These are phyloP conservation scores for Mesostigma viride DNA, from an alignment of 139 green algal genomes.

Conservation along the genomic window DNA sequence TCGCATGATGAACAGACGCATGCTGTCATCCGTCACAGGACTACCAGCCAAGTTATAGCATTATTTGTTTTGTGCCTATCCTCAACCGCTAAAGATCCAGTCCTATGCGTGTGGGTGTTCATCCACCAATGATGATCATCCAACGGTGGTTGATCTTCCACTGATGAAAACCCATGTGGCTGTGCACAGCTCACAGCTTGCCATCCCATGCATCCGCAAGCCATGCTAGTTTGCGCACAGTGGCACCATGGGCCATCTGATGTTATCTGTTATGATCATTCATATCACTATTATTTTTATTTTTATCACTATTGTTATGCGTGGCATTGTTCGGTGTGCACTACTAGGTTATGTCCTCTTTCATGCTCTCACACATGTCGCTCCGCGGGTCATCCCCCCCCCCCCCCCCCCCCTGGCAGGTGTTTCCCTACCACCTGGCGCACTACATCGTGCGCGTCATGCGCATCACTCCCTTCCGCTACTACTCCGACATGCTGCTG, in stretches of 20 bases:
- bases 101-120: too few species aligned
- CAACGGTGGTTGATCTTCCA: too few species aligned
- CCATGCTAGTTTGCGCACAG: neutral
- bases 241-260: neutral
- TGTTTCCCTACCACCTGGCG: slow-evolving; percentile 83
- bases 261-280: neutral
- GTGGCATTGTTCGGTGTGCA: neutral
- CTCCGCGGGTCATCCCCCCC: neutral
- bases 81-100: too few species aligned
- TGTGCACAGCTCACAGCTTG: too few species aligned
- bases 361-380: neutral
- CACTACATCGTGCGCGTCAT: slow-evolving; percentile 71
- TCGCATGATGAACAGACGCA: too few species aligned
- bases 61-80: too few species aligned
- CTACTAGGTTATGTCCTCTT: neutral
- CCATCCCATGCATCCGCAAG: too few species aligned
- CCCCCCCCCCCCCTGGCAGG: too few species aligned
- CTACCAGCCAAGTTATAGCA: too few species aligned
- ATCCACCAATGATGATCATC: too few species aligned
- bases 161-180: too few species aligned
- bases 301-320: neutral
- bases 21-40: too few species aligned
- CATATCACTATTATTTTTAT: neutral
- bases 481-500: slow-evolving; percentile 74
- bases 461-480: slow-evolving; percentile 71